Evolutionary conservation across 1,284 basidiomycete genomes (phyloP).

Genomic region (Cryptococcus jaspeensis): DNA sequence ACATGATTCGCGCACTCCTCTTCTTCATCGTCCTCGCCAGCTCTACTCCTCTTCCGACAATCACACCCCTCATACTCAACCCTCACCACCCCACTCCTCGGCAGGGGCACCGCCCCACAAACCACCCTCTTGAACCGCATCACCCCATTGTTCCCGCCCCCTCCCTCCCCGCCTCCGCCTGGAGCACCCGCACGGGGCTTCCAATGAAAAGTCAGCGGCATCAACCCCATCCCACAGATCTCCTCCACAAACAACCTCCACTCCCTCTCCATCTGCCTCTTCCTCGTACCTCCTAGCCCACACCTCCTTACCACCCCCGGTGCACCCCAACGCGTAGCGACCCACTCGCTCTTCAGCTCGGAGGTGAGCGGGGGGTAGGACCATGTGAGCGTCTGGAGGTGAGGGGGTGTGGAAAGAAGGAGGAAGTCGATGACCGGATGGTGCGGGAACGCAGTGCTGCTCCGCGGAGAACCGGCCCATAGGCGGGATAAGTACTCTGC

Average conservation of each 20-base stretch:
- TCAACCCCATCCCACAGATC: background rate
- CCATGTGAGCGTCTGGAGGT: background rate
- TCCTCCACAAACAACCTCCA: slow-evolving; percentile 3
- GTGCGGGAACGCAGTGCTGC: background rate
- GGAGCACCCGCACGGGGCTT: no score
- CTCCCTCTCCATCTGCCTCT: background rate
- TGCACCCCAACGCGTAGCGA: background rate
- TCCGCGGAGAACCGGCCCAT: background rate
- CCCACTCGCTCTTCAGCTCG: background rate
- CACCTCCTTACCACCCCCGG: background rate
- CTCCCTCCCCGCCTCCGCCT: background rate
- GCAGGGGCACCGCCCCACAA: background rate
- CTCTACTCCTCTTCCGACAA: background rate
- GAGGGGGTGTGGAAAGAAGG: background rate
- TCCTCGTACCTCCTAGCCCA: background rate
- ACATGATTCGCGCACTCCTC: background rate
- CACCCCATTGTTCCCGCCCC: no score
- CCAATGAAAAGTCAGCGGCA: background rate
- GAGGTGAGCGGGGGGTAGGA: background rate
- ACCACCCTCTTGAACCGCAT: background rate
- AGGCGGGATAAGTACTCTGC: background rate
- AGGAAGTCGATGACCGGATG: slow-evolving; percentile 7
- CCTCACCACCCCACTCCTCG: background rate
- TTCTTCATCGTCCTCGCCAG: background rate
- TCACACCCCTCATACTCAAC: background rate